Evolutionary conservation across 345 rosid species (phyloP), one percentile per base, ranked within the genome.

Genomic region (Bruguiera parviflora): DNA sequence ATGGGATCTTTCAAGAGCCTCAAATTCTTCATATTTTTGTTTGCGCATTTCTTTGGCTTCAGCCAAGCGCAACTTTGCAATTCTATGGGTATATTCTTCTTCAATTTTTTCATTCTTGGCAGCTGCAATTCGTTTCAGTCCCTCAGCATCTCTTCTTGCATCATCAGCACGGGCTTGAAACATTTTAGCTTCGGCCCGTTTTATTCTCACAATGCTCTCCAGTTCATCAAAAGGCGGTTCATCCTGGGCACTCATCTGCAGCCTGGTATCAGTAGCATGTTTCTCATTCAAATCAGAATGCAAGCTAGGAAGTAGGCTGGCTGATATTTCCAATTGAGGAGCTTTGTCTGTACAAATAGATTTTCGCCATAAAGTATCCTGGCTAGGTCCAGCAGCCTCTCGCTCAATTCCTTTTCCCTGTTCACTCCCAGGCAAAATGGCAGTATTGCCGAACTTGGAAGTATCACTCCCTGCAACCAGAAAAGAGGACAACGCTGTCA

Each of bases 181-280:
- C 98, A 94, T 94, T 68, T 81, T 83, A 13, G 95, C 93, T 78
- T 91, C 98, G 53, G 91, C 98, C 78, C 79, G 87, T 78, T 89
- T 94, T 75, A 94, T 87, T 77, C 86, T 86, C 69, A 89, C 83
- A 15, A 94, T 86, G 83, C 96, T 89, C 75, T 89, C 98, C 55
- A 95, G 77, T 72, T 95, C 99, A 51, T 90, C 97, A 13, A 90
- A 88, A 71, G 83, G 73, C n/a, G 89, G 88, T 69, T 85, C 90
- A 70, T 86, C 81, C 43, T 61, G 72, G 46, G 80, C 70, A 68
- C 67, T 81, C 69, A 84, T 85, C 63, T 71, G 80, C 71, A 83
- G 35, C 56, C 80, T 84, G 3, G 79, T 52, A 49, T 85, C 92
- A 22, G 79, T 31, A 35, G 82, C 73, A 51, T 68, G 72, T 69